Percentiles rank a stretch among this genome's conserved stretches.
These are phyloP conservation scores for Iris macrosiphon DNA, from an alignment of 106 monocot species.

Conservation along the genomic window DNA sequence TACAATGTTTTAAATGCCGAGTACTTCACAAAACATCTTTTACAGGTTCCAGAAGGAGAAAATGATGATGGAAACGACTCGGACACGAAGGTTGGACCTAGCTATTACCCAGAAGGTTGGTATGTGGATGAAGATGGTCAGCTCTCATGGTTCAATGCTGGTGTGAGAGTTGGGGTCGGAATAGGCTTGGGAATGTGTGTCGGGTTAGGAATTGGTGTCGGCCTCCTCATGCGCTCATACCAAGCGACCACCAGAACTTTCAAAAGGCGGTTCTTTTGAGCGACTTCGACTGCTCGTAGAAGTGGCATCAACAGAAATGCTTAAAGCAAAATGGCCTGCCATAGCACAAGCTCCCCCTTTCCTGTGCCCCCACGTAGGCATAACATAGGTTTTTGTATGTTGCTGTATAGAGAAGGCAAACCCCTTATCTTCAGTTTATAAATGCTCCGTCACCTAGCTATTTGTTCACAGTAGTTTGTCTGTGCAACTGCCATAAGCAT, in stretches of 20 bases:
- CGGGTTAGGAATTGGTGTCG: constrained; percentile 21
- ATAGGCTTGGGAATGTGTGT: constrained; percentile 26
- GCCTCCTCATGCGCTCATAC: constrained; percentile 22
- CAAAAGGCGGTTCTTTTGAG: constrained; percentile 24
- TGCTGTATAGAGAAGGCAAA: not conserved
- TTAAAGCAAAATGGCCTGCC: not conserved
- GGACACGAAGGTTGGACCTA: constrained; percentile 7
- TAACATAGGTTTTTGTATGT: not conserved
- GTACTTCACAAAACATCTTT: too few species aligned
- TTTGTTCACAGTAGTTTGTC: not conserved
- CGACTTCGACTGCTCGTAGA: not conserved
- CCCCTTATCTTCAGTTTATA: not conserved
- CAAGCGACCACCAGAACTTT: constrained; percentile 21
- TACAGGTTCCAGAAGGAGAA: constrained; percentile 9
- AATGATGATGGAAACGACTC: constrained; percentile 12
- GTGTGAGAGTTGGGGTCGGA: constrained; percentile 21
- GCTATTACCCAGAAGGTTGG: constrained; percentile 16
- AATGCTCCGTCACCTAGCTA: not conserved
- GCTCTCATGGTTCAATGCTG: constrained; percentile 26
- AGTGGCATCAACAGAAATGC: constrained; percentile 1
- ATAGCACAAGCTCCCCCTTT: not conserved
- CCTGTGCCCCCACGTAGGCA: not conserved
- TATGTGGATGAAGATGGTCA: constrained; percentile 23
- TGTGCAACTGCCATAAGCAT: not conserved
- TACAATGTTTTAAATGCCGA: too few species aligned